Conservation (phyloP, 2,329 filamentous ascomycete species). For the Pseudocercospora vitis region DNA sequence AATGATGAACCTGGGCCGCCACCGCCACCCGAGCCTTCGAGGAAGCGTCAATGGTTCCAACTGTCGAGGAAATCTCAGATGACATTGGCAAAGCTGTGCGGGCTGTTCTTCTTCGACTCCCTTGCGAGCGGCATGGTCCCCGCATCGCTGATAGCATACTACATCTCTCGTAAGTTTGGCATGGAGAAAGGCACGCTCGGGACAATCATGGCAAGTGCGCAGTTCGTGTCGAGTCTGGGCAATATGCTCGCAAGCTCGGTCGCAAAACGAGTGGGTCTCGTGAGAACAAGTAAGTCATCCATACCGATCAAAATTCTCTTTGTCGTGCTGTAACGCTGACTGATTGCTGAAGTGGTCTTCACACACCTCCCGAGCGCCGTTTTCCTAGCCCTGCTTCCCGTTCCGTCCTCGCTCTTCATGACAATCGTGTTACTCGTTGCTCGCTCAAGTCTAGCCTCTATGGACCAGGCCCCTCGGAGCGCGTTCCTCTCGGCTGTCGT, state of each 20-base stretch:
- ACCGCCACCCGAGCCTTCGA: background rate
- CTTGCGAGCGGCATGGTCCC: slow-evolving; percentile 66
- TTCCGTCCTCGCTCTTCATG: slow-evolving; percentile 54
- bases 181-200: slow-evolving; percentile 54
- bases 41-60: slow-evolving; percentile 16
- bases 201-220: slow-evolving; percentile 53
- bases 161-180: slow-evolving; percentile 55
- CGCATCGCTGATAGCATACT: slow-evolving; percentile 52
- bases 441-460: slow-evolving; percentile 62
- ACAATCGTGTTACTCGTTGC: slow-evolving; percentile 62
- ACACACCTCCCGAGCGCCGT: slow-evolving; percentile 70
- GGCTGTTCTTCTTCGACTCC: slow-evolving; percentile 67
- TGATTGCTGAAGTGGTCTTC: slow-evolving; percentile 44
- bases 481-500: slow-evolving; percentile 69
- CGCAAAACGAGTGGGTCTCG: slow-evolving; percentile 60
- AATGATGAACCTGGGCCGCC: background rate
- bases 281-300: slow-evolving; percentile 63
- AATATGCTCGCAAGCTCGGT: slow-evolving; percentile 60
- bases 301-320: background rate
- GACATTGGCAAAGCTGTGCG: slow-evolving; percentile 57
- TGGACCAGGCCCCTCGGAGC: slow-evolving; percentile 69
- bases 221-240: slow-evolving; percentile 42
- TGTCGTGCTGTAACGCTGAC: background rate
- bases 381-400: slow-evolving; percentile 60
- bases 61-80: slow-evolving; percentile 18